Percentiles rank a stretch among this genome's conserved stretches.
Evolutionary conservation across 768 basidiomycete species (phyloP).

Genomic region (Amanita polypyramis): DNA sequence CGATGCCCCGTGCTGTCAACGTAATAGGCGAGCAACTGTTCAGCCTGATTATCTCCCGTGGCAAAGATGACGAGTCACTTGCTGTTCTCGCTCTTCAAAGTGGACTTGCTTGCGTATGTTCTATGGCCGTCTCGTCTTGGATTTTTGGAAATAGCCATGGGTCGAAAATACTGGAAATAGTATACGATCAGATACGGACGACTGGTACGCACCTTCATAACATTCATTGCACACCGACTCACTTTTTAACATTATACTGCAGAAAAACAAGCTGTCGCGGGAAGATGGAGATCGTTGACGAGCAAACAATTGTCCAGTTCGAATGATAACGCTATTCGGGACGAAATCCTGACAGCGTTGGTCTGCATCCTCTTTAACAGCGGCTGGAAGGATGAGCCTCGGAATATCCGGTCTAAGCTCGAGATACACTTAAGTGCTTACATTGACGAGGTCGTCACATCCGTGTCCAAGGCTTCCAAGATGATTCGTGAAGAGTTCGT

Average conservation of each 20-base stretch:
- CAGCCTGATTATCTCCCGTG: background rate
- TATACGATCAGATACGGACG: background rate
- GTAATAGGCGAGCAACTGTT: background rate
- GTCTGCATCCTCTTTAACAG: background rate
- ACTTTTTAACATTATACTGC: background rate
- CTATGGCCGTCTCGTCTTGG: background rate
- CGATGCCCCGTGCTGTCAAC: background rate
- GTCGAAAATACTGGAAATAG: background rate
- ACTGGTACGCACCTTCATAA: background rate
- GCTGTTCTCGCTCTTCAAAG: conserved; percentile 1
- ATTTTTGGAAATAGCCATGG: background rate
- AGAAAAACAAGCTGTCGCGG: conserved; percentile 3
- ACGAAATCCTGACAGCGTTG: background rate
- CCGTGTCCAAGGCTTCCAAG: background rate
- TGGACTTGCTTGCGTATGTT: background rate
- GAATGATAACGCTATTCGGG: background rate
- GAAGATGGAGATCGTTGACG: background rate
- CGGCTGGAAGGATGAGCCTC: background rate
- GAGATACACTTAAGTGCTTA: background rate
- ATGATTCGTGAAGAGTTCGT: background rate
- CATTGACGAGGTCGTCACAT: background rate
- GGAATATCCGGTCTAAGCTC: background rate
- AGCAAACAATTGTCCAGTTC: background rate
- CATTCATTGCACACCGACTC: no score
- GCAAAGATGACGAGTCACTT: background rate